Percentiles rank a stretch among this genome's conserved stretches.
Conservation (phyloP, 768 basidiomycete species). For the Phanerodontia chrysosporium region DNA sequence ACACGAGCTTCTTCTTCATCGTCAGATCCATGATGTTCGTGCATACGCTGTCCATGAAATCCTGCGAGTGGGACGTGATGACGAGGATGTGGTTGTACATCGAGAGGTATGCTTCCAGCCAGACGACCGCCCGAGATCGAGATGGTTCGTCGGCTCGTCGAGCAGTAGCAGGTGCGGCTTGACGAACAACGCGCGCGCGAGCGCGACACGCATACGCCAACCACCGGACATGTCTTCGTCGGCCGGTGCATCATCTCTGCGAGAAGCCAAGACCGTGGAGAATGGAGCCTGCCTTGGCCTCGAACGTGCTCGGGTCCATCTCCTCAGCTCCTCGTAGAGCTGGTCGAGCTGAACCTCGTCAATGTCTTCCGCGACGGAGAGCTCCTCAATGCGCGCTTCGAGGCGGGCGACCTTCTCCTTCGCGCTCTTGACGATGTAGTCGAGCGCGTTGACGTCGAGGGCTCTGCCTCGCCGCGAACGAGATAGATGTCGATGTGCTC, state of each 20-base stretch:
- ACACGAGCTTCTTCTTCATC: conserved; percentile 84
- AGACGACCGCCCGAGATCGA: conserved; percentile 97
- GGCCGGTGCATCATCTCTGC: conserved; percentile 91
- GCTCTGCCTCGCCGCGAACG: conserved; percentile 93
- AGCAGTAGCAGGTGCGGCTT: conserved; percentile 94
- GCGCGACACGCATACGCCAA: conserved; percentile 98
- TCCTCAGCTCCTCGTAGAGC: conserved; percentile 97
- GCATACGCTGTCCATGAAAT: conserved; percentile 98
- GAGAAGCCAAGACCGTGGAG: conserved; percentile 96
- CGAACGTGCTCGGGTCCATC: conserved; percentile 92
- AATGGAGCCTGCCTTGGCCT: conserved; percentile 92
- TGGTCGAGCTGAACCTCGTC: conserved; percentile 86
- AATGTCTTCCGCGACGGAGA: conserved; percentile 83
- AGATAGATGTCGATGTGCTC: conserved; percentile 97
- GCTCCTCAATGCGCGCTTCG: conserved; percentile 90
- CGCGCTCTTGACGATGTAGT: conserved; percentile 93
- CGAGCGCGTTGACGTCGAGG: conserved; percentile 91
- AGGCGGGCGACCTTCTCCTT: conserved; percentile 89
- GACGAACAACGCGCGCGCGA: conserved; percentile 92
- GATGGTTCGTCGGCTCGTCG: conserved; percentile 90
- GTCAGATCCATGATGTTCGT: conserved; percentile 98
- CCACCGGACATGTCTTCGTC: conserved; percentile 98
- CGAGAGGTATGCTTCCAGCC: conserved; percentile 96
- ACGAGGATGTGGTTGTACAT: conserved; percentile 99
- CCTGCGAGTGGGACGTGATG: conserved; percentile 97